Conservation (phyloP, 257 asterid genomes). For the Linderniella brevidens region DNA sequence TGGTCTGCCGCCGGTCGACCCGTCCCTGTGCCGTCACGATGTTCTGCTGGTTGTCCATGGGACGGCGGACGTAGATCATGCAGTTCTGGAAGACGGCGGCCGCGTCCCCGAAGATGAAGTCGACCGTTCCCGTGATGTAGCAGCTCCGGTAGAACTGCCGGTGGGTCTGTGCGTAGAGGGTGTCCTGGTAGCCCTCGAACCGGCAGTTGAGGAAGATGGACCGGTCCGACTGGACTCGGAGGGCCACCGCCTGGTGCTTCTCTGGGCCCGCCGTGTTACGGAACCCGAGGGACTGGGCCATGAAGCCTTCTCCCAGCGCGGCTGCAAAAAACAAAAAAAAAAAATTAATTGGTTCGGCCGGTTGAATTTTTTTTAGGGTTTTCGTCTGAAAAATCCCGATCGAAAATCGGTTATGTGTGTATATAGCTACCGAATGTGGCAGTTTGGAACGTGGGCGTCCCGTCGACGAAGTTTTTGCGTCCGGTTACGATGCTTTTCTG, state of each 20-base stretch:
- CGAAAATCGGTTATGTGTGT: not conserved
- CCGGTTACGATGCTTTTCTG: constrained; percentile 71
- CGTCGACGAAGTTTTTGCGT: constrained; percentile 56
- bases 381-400: not conserved
- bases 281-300: constrained; percentile 73
- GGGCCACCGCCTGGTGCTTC: constrained; percentile 85
- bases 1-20: constrained; percentile 37
- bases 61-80: constrained; percentile 41
- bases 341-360: not conserved
- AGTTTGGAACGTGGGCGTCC: constrained; percentile 54
- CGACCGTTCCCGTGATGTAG: constrained; percentile 56
- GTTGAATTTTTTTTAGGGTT: too few species aligned
- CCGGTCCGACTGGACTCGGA: constrained; percentile 60
- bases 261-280: constrained; percentile 84
- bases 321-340: constrained; percentile 17
- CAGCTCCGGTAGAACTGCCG: constrained; percentile 70
- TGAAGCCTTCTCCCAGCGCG: constrained; percentile 54
- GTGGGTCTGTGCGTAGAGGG: constrained; percentile 48
- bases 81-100: constrained; percentile 69
- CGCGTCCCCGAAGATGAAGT: constrained; percentile 72
- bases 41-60: constrained; percentile 42
- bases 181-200: constrained; percentile 63
- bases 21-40: constrained; percentile 62
- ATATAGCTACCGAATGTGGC: constrained; percentile 55
- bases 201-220: constrained; percentile 57